Conservation (phyloP, 2,329 filamentous ascomycete species). For the Xylariomycetidae sp. region DNA sequence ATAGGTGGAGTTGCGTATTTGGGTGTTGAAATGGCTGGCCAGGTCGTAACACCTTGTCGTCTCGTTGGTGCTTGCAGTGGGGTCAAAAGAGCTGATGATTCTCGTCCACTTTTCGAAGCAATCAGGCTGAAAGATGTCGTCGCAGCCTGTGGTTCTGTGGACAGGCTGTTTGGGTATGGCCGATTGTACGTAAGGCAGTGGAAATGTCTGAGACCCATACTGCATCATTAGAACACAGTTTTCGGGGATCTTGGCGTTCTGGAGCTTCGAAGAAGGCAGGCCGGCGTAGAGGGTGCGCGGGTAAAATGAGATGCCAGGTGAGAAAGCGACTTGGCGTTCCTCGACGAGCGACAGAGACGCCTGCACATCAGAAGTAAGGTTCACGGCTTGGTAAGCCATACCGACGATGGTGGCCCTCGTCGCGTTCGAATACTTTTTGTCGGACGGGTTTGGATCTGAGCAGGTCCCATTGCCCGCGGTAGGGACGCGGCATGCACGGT, state of each 20-base stretch:
- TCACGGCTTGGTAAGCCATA: neutral
- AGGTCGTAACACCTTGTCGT: neutral
- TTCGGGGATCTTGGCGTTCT: neutral
- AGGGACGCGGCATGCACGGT: neutral
- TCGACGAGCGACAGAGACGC: neutral
- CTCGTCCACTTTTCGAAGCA: neutral
- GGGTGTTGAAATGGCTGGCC: conserved; percentile 1
- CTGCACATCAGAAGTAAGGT: neutral
- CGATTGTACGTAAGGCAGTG: neutral
- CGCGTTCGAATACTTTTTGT: too few species aligned
- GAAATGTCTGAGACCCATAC: neutral
- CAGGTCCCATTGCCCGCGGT: neutral
- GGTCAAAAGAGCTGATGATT: neutral
- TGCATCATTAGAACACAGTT: neutral
- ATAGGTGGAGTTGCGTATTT: neutral
- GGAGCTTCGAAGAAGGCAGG: neutral
- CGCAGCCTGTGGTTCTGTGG: neutral
- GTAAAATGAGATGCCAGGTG: neutral
- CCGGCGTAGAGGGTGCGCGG: neutral
- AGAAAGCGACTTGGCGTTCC: neutral
- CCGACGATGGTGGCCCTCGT: neutral
- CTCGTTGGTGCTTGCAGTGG: neutral
- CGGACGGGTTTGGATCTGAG: neutral
- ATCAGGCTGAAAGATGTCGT: neutral
- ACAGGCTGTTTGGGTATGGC: too few species aligned